Conservation (phyloP, 1,284 basidiomycete species). For the Pseudozyma sp. region DNA sequence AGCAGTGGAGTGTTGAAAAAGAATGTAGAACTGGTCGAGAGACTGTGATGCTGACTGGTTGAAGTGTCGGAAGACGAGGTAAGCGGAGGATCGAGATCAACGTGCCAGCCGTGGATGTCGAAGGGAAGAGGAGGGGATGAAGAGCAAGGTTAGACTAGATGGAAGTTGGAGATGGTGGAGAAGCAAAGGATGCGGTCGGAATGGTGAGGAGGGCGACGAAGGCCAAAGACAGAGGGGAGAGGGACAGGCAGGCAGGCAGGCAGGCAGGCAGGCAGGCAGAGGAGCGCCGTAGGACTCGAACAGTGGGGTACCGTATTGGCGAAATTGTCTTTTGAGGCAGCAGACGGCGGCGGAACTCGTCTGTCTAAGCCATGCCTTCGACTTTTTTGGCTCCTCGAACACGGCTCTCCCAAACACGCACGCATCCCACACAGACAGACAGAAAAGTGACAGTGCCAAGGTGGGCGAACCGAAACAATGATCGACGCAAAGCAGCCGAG, state of each 20-base stretch:
- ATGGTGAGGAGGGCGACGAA: not conserved
- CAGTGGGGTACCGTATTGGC: too few species aligned
- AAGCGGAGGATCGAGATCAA: conserved; percentile 1
- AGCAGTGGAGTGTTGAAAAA: conserved; percentile 8
- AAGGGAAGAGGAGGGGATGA: conserved; percentile 2
- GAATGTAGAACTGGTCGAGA: conserved; percentile 8
- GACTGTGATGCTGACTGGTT: not conserved
- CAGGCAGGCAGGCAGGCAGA: not conserved
- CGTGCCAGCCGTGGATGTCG: conserved; percentile 38
- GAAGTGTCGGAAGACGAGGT: not conserved
- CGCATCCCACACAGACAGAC: too few species aligned
- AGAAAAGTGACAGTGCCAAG: not conserved
- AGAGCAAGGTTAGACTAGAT: not conserved
- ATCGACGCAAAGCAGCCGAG: not conserved
- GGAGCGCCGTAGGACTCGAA: too few species aligned
- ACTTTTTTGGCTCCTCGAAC: too few species aligned
- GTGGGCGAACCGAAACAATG: not conserved
- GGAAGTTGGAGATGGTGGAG: conserved; percentile 16
- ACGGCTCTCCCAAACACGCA: not conserved
- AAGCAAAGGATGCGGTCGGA: not conserved
- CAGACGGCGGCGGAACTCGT: too few species aligned
- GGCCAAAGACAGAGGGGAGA: not conserved
- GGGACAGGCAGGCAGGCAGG: not conserved
- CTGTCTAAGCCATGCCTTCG: too few species aligned
- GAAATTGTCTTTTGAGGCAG: too few species aligned